Evolutionary conservation across 73 alveolate species (phyloP), one percentile per base, ranked within the genome.

Genomic region (Stentor coeruleus): DNA sequence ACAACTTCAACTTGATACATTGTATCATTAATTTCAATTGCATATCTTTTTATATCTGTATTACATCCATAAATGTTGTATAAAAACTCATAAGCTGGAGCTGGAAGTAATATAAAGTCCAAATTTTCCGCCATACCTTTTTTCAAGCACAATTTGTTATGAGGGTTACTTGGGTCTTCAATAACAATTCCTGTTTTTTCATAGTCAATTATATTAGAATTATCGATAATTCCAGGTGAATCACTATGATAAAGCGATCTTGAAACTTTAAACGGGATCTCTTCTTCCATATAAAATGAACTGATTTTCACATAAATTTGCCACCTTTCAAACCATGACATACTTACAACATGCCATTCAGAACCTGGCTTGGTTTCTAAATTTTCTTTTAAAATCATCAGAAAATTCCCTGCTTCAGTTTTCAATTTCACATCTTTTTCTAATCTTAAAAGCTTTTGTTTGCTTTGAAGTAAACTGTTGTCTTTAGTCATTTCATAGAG

Each of bases 141-240:
- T 75, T 75, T 75, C 28, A 75, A 40, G n/a, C 35, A n/a, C 2
- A 75, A 20, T 39, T 0, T 35, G 38, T 14, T n/a, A 20, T 15
- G 39, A 40, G 74, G 59, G 15, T n/a, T n/a, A 14, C 39, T 35
- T 2, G 59, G 74, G 2, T 75, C 66, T 1, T 37, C 30, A 30
- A 39, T 30, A 0, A 1, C 35, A 26, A 75, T 75, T 36, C n/a
- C 39, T 36, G 59, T 14, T 20, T 39, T n/a, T 39, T 75, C 72
- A 14, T 36, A n/a, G 72, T 75, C 58, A 39, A 75, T 75, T 36
- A 75, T 39, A 75, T 39, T 38, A 1, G 77, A 6, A 2, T 75
- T 75, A 37, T 75, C 83, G 0, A 75, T 40, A 33, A 40, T 28
- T 75, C 83, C 83, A 37, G 83, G 83, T 33, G 77, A 38, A 14